Conservation (phyloP, 371 early-diverging fungal species). For the Fennellomyces sp. region DNA sequence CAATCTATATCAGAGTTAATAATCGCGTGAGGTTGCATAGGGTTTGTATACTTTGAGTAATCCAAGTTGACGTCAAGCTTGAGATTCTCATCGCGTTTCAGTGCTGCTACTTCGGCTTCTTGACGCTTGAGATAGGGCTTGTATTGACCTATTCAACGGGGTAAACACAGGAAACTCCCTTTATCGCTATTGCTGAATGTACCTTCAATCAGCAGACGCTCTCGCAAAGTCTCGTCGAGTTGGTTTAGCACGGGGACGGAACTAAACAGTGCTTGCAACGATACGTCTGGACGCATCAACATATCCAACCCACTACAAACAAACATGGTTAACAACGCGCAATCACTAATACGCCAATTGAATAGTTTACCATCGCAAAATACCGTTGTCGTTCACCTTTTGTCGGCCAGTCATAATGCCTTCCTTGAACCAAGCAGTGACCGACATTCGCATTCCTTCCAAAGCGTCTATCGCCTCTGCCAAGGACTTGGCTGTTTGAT, state of each 20-base stretch:
- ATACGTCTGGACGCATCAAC: conserved; percentile 49
- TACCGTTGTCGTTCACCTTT: conserved; percentile 51
- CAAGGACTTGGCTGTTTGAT: conserved; percentile 35
- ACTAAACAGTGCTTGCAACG: conserved; percentile 44
- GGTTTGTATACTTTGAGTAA: conserved; percentile 54
- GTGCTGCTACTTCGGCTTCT: conserved; percentile 58
- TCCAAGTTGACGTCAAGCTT: conserved; percentile 68
- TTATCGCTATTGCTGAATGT: not conserved
- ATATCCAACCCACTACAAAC: conserved; percentile 56
- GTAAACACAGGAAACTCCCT: not conserved
- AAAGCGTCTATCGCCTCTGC: conserved; percentile 41
- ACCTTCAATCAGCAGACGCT: conserved; percentile 62
- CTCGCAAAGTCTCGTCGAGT: conserved; percentile 41
- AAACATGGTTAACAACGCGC: not conserved
- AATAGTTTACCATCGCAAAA: conserved; percentile 49
- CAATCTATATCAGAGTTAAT: conserved; percentile 39
- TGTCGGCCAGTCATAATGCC: conserved; percentile 33
- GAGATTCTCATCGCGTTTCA: conserved; percentile 72
- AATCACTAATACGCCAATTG: not conserved
- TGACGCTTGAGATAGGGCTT: conserved; percentile 74
- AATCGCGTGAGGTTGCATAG: not conserved
- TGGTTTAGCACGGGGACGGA: conserved; percentile 50
- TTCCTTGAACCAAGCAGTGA: conserved; percentile 54
- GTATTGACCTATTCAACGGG: conserved; percentile 55
- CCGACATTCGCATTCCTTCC: conserved; percentile 44